Conservation (phyloP, 139 green algal genomes). For the Tetradesmus obliquus region DNA sequence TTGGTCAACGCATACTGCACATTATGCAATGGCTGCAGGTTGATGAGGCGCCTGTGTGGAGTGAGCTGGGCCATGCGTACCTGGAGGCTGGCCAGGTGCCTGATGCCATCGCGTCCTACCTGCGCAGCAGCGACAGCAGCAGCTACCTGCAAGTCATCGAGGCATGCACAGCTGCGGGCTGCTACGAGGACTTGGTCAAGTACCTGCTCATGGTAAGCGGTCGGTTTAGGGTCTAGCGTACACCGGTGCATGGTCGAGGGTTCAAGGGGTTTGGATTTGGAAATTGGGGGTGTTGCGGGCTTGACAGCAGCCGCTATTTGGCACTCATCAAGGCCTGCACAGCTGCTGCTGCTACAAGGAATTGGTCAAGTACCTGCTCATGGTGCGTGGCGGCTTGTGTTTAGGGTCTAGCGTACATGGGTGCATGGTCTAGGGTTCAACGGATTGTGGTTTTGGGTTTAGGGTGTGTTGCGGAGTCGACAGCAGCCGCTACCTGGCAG, state of each 20-base stretch:
- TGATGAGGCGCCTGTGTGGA: conserved; percentile 93
- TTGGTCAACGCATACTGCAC: too few relatives aligned
- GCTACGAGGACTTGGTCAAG: conserved; percentile 93
- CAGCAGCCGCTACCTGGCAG: too few relatives aligned
- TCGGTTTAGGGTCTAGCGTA: too few relatives aligned
- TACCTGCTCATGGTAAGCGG: conserved; percentile 95
- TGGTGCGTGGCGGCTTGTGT: conserved; percentile 70
- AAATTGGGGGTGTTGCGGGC: too few relatives aligned
- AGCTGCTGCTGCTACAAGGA: conserved; percentile 73
- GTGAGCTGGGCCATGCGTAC: conserved; percentile 93
- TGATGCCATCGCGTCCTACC: conserved; percentile 93
- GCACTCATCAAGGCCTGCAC: conserved; percentile 4
- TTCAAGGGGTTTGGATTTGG: too few relatives aligned
- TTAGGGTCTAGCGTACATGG: neutral
- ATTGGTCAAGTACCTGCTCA: conserved; percentile 97
- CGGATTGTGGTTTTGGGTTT: too few relatives aligned
- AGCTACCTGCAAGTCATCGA: conserved; percentile 84
- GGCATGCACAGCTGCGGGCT: conserved; percentile 30
- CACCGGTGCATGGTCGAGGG: too few relatives aligned
- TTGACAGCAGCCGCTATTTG: conserved; percentile 44
- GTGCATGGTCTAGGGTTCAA: neutral
- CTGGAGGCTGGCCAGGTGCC: conserved; percentile 78
- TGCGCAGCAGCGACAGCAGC: conserved; percentile 83
- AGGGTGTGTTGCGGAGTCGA: too few relatives aligned
- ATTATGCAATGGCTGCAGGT: conserved; percentile 36